Percentiles rank a stretch among this genome's conserved stretches.
These are phyloP conservation scores for Macrolepiota albuminosa DNA, from an alignment of 768 basidiomycete species.

Conservation along the genomic window DNA sequence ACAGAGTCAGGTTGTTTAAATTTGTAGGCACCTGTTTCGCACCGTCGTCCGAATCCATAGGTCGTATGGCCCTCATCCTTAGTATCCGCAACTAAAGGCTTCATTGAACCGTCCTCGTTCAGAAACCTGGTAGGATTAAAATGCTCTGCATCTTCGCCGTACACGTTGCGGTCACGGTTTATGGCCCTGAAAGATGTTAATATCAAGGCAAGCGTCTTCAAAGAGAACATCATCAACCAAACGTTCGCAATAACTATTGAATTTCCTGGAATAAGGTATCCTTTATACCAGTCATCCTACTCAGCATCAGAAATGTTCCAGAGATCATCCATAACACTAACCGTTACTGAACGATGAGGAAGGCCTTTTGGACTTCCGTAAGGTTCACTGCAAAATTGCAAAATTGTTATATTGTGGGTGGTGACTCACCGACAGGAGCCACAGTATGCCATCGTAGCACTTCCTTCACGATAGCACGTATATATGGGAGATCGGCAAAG, in stretches of 20 bases:
- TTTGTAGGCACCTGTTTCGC: not conserved
- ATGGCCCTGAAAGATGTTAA: not conserved
- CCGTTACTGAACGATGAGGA: not conserved
- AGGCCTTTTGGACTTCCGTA: not conserved
- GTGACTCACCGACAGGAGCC: not conserved
- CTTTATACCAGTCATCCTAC: not conserved
- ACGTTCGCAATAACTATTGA: not conserved
- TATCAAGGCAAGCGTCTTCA: not conserved
- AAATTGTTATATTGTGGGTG: not conserved
- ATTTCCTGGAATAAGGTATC: not conserved
- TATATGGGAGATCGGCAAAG: not conserved
- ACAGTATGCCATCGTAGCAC: not conserved
- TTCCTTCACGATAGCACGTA: not conserved
- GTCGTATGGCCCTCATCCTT: not conserved
- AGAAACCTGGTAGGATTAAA: not conserved
- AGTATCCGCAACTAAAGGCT: not conserved
- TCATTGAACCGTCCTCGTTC: not conserved
- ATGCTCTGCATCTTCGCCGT: not conserved
- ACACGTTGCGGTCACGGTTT: not conserved
- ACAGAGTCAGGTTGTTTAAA: not conserved
- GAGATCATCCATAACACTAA: not conserved
- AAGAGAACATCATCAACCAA: not conserved
- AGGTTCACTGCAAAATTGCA: not conserved
- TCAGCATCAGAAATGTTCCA: not conserved
- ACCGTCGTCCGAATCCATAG: not conserved